These are phyloP conservation scores for Metschnikowia chrysomelidarum DNA, from an alignment of 805 yeast genomes.

Conservation along the genomic window DNA sequence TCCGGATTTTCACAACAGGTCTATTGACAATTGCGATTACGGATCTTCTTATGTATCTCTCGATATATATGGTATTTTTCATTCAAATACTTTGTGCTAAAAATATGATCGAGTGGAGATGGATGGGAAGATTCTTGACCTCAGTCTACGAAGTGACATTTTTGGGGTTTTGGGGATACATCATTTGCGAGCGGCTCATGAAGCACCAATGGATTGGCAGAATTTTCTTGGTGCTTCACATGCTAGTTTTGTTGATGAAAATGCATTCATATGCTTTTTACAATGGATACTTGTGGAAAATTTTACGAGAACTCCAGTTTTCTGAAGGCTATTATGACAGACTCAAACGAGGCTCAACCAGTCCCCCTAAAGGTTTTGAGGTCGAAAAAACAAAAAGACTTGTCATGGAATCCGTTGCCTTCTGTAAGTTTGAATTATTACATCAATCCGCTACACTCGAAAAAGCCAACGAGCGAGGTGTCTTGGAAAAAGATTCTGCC, in stretches of 20 bases:
- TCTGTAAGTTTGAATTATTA: conserved; percentile 70
- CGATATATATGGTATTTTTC: conserved; percentile 57
- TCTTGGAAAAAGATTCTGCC: conserved; percentile 13
- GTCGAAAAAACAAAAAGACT: conserved; percentile 20
- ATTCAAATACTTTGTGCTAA: conserved; percentile 55
- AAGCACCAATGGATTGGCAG: conserved; percentile 87
- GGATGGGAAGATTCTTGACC: conserved; percentile 63
- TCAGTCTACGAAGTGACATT: conserved; percentile 52
- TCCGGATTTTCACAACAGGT: conserved; percentile 57
- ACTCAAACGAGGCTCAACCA: conserved; percentile 21
- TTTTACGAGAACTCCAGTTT: conserved; percentile 51
- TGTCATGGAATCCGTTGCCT: conserved; percentile 49
- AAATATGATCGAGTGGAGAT: conserved; percentile 55
- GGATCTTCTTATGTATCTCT: conserved; percentile 72
- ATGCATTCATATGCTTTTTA: conserved; percentile 91
- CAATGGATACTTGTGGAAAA: conserved; percentile 84
- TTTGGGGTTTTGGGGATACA: conserved; percentile 50
- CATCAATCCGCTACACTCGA: conserved; percentile 44
- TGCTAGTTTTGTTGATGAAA: conserved; percentile 88
- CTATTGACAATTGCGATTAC: conserved; percentile 65
- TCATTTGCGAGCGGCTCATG: conserved; percentile 47
- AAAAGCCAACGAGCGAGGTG: conserved; percentile 15
- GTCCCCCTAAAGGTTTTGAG: conserved; percentile 32
- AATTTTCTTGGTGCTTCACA: conserved; percentile 80
- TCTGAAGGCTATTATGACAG: conserved; percentile 40